A percentile compares a stretch with the other conserved stretches of the same genome.
These are phyloP conservation scores for Fusarium praegraminearum DNA, from an alignment of 2,329 filamentous ascomycete genomes.

Conservation along the genomic window DNA sequence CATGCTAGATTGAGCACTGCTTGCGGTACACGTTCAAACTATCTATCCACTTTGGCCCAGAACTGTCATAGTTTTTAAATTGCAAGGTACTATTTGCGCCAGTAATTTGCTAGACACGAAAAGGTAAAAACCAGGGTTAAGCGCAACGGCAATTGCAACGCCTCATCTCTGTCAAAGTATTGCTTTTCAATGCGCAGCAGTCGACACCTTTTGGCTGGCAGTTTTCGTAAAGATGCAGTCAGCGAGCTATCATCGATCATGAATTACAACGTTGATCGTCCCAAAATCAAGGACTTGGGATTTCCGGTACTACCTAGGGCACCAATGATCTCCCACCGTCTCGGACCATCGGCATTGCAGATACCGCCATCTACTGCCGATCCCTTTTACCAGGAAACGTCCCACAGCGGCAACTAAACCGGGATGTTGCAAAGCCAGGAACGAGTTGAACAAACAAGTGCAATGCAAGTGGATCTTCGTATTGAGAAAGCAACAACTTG, in stretches of 20 bases:
- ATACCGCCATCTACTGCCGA: conserved; percentile 2
- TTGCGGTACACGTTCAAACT: not conserved
- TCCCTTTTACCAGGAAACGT: not conserved
- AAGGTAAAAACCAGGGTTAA: not conserved
- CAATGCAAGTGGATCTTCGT: not conserved
- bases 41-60: not conserved
- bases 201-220: not conserved
- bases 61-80: not conserved
- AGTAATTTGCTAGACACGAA: not conserved
- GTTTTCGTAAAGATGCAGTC: not conserved
- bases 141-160: not conserved
- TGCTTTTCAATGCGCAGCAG: not conserved
- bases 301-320: not conserved
- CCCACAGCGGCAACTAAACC: not conserved
- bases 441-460: conserved; percentile 1
- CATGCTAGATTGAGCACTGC: not conserved
- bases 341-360: not conserved
- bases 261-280: not conserved
- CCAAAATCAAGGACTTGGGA: not conserved
- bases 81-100: not conserved
- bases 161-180: not conserved
- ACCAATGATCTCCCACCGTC: not conserved
- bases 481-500: conserved; percentile 1
- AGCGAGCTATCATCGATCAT: not conserved
- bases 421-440: not conserved